A percentile compares a stretch with the other conserved stretches of the same genome.
Conservation (phyloP, 768 basidiomycete species). For the Boletus rubropictus region DNA sequence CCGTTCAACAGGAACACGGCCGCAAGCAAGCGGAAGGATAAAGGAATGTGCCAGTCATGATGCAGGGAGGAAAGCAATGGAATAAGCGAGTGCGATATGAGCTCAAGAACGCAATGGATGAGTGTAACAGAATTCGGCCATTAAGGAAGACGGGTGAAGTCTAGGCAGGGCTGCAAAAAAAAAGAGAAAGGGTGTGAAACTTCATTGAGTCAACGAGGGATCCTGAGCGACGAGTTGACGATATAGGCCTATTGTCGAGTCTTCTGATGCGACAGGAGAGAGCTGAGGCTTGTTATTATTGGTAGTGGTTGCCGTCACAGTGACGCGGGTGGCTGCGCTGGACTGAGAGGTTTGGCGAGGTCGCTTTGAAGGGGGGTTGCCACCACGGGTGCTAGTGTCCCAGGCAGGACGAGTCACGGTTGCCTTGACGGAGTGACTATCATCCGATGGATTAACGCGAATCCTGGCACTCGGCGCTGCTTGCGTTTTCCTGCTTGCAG, state of each 20-base stretch:
- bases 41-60: slow-evolving; percentile 30
- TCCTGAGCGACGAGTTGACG: slow-evolving; percentile 76
- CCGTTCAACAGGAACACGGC: slow-evolving; percentile 19
- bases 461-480: slow-evolving; percentile 38
- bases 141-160: slow-evolving; percentile 17
- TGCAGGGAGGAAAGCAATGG: slow-evolving; percentile 22
- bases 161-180: slow-evolving; percentile 15
- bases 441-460: slow-evolving; percentile 51
- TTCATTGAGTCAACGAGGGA: slow-evolving; percentile 50
- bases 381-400: slow-evolving; percentile 54
- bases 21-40: slow-evolving; percentile 16
- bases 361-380: slow-evolving; percentile 46
- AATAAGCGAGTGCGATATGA: slow-evolving; percentile 26
- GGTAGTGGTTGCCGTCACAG: slow-evolving; percentile 26
- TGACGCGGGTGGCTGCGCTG: slow-evolving; percentile 48
- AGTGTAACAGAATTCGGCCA: slow-evolving; percentile 18
- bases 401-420: slow-evolving; percentile 73
- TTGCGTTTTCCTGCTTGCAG: slow-evolving; percentile 59
- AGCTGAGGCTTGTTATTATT: slow-evolving; percentile 37
- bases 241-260: slow-evolving; percentile 81
- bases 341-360: slow-evolving; percentile 69
- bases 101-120: slow-evolving; percentile 22
- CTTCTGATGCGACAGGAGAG: slow-evolving; percentile 65
- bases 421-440: slow-evolving; percentile 59
- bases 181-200: slow-evolving; percentile 1